Conservation (phyloP, 345 rosid genomes). For the Camelina hispida region DNA sequence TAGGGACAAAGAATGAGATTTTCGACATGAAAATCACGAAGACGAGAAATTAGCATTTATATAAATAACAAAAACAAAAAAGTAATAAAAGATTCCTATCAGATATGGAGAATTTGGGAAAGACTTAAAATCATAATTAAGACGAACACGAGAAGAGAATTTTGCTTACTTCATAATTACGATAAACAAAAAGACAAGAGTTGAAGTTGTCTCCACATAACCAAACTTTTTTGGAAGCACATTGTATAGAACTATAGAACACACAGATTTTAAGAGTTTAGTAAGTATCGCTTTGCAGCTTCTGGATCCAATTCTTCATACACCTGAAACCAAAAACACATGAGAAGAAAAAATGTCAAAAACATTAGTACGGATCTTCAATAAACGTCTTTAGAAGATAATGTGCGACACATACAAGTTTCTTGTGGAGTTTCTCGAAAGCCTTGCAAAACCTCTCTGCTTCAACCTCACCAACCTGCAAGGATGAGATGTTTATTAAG, state of each 20-base stretch:
- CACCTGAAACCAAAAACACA: conserved; percentile 53
- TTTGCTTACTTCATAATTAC: conserved; percentile 30
- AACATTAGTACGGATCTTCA: neutral
- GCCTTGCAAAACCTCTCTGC: conserved; percentile 81
- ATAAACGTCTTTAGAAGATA: neutral
- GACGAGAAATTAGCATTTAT: neutral
- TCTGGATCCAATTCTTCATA: conserved; percentile 65
- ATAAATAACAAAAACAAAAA: neutral
- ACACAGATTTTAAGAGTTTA: conserved; percentile 30
- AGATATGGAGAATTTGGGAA: conserved; percentile 5
- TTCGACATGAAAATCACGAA: neutral
- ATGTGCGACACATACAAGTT: conserved; percentile 57
- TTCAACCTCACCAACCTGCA: conserved; percentile 69
- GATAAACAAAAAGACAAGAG: conserved; percentile 1
- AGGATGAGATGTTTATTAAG: conserved; percentile 13
- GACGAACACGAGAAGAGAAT: conserved; percentile 19
- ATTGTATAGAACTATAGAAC: conserved; percentile 3
- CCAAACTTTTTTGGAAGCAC: conserved; percentile 22
- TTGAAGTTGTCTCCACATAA: conserved; percentile 17
- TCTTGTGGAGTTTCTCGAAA: conserved; percentile 75
- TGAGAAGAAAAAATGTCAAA: neutral
- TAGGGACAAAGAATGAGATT: neutral
- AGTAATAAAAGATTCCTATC: neutral
- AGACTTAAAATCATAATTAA: conserved; percentile 26
- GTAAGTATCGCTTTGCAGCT: conserved; percentile 53